Evolutionary conservation across 2,329 filamentous ascomycete genomes (phyloP), one percentile per base, ranked within the genome.

Genomic region (Ceratocystis lukuohia): DNA sequence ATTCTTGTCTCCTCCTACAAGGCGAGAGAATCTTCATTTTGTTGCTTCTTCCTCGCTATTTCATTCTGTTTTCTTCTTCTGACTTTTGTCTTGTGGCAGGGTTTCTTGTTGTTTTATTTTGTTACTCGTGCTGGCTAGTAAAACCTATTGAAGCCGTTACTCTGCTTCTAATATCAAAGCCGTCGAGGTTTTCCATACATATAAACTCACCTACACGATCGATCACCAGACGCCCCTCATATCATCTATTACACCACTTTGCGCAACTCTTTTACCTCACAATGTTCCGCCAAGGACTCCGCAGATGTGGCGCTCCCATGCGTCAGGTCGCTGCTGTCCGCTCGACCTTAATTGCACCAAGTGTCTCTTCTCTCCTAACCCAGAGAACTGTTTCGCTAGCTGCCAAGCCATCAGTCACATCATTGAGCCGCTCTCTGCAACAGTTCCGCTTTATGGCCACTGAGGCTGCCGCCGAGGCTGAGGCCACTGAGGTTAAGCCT

Each of bases 221-320:
- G 10, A 41, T 41, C 37, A 41, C 10, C 37, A 41, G 10, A 41
- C 37, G 4, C 8, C 10, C 37, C 37, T 41, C 37, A 41, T 12
- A 41, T 15, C 2, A 4, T 3, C 12, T 2, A 12, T 15, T 2
- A 15, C 10, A 15, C 4, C 37, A 5, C 10, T 12, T 41, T 41
- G 37, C 37, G 37, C 37, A 41, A 41, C 37, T 41, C 37, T 41
- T 15, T 1, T 41, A 41, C 12, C 37, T 41, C 67, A 67, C 7
- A 6, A 70, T 70, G 69, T 67, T 70, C 64, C 68, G 69, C 45
- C 68, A 68, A 67, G 64, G 63, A 46, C 25, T 68, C 25, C 63
- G 68, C 46, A 67, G 53, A 50, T 69, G 66, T 44, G 20, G 48
- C 53, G 66, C 65, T 30, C 69, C 69, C 30, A 59, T 70, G 53